These are phyloP conservation scores for Mucor velutinosus DNA, from an alignment of 371 early-diverging fungal genomes.

Conservation along the genomic window DNA sequence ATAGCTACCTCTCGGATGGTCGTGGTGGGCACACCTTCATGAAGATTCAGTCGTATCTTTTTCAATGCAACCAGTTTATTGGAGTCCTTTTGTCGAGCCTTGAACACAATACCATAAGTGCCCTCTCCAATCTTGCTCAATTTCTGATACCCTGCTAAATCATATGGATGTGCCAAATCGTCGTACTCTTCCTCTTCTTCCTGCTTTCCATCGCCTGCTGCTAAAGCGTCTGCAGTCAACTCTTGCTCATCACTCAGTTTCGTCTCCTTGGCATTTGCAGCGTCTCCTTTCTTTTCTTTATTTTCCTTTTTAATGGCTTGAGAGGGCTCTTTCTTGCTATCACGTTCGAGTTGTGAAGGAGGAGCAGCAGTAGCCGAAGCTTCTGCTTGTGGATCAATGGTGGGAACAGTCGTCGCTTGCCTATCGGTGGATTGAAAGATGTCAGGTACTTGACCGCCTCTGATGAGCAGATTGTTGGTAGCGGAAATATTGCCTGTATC, in stretches of 20 bases:
- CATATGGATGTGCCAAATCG: conserved; percentile 10
- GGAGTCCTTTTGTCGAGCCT: conserved; percentile 77
- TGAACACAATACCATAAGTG: conserved; percentile 97
- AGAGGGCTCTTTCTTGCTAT: too few relatives aligned
- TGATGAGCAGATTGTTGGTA: too few relatives aligned
- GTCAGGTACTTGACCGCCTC: neutral
- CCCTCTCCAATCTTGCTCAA: conserved; percentile 97
- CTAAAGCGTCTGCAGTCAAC: neutral
- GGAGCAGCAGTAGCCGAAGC: too few relatives aligned
- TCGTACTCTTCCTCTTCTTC: conserved; percentile 5
- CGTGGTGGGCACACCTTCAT: conserved; percentile 95
- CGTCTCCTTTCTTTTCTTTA: neutral
- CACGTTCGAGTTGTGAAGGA: too few relatives aligned
- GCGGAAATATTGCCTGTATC: neutral
- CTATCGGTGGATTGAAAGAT: neutral
- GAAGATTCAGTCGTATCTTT: conserved; percentile 88
- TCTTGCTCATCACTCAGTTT: neutral
- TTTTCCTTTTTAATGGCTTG: too few relatives aligned
- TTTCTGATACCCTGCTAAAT: conserved; percentile 59
- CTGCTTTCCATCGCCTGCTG: neutral
- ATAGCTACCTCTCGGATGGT: conserved; percentile 97
- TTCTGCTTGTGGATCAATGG: too few relatives aligned
- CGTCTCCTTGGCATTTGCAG: neutral
- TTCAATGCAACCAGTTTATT: conserved; percentile 92
- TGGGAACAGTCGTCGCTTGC: neutral